Conservation (phyloP, 495 filamentous ascomycete genomes). For the Cudoniella acicularis region DNA sequence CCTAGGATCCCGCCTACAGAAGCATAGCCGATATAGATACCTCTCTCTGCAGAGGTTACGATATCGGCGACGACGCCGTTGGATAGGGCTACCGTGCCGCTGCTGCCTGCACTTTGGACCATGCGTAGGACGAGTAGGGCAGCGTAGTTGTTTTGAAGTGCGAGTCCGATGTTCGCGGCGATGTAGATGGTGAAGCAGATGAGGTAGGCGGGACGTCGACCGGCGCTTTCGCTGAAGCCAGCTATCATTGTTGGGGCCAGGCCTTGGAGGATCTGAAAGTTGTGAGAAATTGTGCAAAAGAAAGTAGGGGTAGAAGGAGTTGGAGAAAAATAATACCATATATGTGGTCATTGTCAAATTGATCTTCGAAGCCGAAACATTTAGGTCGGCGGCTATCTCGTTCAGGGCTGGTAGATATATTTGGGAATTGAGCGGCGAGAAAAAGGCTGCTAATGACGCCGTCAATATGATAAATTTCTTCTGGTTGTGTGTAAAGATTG, state of each 20-base stretch:
- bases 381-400: too few species aligned
- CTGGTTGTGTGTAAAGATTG: too few species aligned
- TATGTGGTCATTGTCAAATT: conserved; percentile 62
- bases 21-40: conserved; percentile 41
- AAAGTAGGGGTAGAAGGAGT: too few species aligned
- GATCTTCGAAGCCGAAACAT: too few species aligned
- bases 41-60: conserved; percentile 45
- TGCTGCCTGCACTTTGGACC: conserved; percentile 50
- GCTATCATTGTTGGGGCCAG: conserved; percentile 55
- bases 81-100: conserved; percentile 43
- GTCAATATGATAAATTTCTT: too few species aligned
- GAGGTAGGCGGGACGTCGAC: conserved; percentile 52
- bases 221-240: conserved; percentile 49
- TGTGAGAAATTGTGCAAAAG: too few species aligned
- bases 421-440: too few species aligned
- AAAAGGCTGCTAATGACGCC: too few species aligned
- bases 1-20: conserved; percentile 50
- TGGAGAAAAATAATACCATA: conserved; percentile 32
- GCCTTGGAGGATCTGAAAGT: too few species aligned
- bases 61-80: conserved; percentile 51
- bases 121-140: conserved; percentile 48
- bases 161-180: conserved; percentile 50
- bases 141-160: conserved; percentile 45
- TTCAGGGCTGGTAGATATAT: too few species aligned
- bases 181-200: conserved; percentile 49